phyloP scores from a whole-genome alignment of 2,329 filamentous ascomycete species.

The Calonectria crousiana region DNA sequence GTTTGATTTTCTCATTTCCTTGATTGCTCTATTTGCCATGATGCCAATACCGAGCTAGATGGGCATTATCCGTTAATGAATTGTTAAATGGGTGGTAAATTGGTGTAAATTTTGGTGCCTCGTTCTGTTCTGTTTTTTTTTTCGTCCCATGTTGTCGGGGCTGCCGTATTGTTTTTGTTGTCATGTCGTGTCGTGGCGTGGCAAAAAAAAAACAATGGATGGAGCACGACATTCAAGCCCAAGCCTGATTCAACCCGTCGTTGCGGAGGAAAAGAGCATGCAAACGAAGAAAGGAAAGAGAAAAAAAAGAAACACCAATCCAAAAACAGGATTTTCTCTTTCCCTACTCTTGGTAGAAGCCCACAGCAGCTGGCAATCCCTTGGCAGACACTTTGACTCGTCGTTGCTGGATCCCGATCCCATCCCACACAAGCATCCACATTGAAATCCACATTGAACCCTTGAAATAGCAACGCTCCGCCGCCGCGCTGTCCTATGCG shows the following conservation, averaged over 20 bases:
- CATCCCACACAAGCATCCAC: constrained; percentile 21
- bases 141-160: neutral
- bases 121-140: neutral
- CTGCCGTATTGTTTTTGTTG: neutral
- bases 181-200: neutral
- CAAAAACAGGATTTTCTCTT: neutral
- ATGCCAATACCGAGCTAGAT: neutral
- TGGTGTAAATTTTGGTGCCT: neutral
- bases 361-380: constrained; percentile 10
- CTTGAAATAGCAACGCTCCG: constrained; percentile 24
- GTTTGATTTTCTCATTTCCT: neutral
- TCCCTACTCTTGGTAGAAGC: neutral
- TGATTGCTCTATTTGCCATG: neutral
- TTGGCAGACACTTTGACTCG: constrained; percentile 7
- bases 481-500: constrained; percentile 20
- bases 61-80: neutral
- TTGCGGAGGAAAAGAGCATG: neutral
- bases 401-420: constrained; percentile 11
- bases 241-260: constrained; percentile 2
- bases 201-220: constrained; percentile 6
- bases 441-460: constrained; percentile 14
- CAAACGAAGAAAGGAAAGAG: neutral
- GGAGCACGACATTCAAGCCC: constrained; percentile 6
- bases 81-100: neutral
- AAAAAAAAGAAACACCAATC: neutral